phyloP scores from a whole-genome alignment of 768 basidiomycete genomes.

The Tylopilus sp. region DNA sequence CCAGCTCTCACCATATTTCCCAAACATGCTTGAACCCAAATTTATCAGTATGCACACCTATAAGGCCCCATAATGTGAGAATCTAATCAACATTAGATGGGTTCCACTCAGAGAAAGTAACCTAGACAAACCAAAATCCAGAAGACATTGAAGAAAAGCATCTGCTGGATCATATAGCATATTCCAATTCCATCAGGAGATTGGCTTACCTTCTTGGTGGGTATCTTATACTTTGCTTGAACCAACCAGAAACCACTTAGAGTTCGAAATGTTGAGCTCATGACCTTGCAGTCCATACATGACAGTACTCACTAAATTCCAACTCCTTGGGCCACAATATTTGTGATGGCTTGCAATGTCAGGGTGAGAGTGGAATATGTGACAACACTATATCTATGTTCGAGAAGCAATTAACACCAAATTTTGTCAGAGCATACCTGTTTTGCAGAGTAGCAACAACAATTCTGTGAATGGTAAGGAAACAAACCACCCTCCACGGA shows the following conservation, averaged over 20 bases:
- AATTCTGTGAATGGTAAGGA: conserved; percentile 41
- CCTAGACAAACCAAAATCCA: conserved; percentile 59
- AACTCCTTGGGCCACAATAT: conserved; percentile 58
- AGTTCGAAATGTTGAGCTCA: background rate
- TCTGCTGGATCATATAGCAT: conserved; percentile 36
- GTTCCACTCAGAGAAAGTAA: background rate
- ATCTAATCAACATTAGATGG: conserved; percentile 36
- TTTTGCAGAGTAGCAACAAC: conserved; percentile 71
- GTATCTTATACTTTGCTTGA: conserved; percentile 59
- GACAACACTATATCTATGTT: conserved; percentile 46
- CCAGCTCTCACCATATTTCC: conserved; percentile 85
- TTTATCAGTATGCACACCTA: conserved; percentile 68
- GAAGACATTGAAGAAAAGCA: conserved; percentile 67
- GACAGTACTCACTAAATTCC: conserved; percentile 57
- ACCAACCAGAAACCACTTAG: conserved; percentile 69
- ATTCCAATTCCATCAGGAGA: background rate
- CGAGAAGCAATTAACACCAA: background rate
- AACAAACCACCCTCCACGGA: background rate
- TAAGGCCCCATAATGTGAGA: conserved; percentile 70
- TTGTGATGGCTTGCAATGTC: conserved; percentile 63
- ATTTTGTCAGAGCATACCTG: conserved; percentile 39
- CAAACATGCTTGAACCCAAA: conserved; percentile 83
- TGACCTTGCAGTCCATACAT: background rate
- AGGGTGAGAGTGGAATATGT: conserved; percentile 70
- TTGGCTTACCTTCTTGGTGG: conserved; percentile 50